phyloP scores from a whole-genome alignment of 2,329 filamentous ascomycete species.

The Arachnomyces sp. region DNA sequence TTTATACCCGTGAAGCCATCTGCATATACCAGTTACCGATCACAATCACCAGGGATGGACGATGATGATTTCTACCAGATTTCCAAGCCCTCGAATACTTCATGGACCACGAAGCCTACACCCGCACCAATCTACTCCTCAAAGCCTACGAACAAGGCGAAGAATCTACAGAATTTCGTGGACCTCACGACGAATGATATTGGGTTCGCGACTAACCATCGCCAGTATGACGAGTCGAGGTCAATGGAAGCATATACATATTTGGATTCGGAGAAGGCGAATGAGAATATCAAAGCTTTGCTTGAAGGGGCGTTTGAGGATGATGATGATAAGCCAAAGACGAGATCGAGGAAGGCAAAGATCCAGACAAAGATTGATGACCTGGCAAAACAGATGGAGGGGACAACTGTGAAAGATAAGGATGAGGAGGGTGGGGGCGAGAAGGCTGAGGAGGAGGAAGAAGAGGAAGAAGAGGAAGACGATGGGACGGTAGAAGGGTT shows the following conservation, averaged over 20 bases:
- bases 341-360: conserved; percentile 33
- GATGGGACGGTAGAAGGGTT: conserved; percentile 69
- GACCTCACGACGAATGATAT: conserved; percentile 42
- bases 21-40: conserved; percentile 25
- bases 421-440: conserved; percentile 22
- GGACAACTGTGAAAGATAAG: conserved; percentile 31
- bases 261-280: conserved; percentile 41
- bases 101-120: conserved; percentile 42
- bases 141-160: conserved; percentile 32
- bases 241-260: conserved; percentile 46
- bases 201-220: conserved; percentile 41
- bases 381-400: conserved; percentile 35
- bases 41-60: conserved; percentile 14
- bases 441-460: conserved; percentile 20
- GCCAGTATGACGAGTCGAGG: conserved; percentile 39
- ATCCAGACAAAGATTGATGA: conserved; percentile 32
- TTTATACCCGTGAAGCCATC: conserved; percentile 33
- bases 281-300: conserved; percentile 44
- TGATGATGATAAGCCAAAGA: conserved; percentile 36
- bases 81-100: conserved; percentile 41
- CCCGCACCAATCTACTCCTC: conserved; percentile 48
- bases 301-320: conserved; percentile 45
- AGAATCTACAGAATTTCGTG: conserved; percentile 39
- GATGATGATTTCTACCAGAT: conserved; percentile 36
- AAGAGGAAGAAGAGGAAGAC: conserved; percentile 43